These are phyloP conservation scores for Arthrobotrys pseudoclavata DNA, from an alignment of 2,329 filamentous ascomycete genomes.

Conservation along the genomic window DNA sequence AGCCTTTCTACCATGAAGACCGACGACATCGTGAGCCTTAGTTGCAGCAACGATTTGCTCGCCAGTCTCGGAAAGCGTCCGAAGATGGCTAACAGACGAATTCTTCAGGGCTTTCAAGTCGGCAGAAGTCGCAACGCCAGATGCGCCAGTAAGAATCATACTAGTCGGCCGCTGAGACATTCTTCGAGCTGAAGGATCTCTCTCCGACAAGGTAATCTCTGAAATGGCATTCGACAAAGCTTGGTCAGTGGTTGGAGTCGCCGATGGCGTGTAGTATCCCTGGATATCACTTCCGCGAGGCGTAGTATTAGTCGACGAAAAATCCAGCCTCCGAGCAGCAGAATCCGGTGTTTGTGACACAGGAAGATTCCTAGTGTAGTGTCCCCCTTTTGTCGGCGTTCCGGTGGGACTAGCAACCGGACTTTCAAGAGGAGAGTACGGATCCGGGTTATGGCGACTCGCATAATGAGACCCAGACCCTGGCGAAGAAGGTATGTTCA, in stretches of 20 bases:
- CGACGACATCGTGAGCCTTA: conserved; percentile 85
- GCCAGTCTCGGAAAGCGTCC: conserved; percentile 82
- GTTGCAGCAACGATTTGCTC: conserved; percentile 83
- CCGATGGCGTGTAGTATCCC: conserved; percentile 46
- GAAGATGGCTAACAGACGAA: conserved; percentile 89
- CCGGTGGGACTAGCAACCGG: conserved; percentile 50
- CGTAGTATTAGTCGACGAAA: conserved; percentile 49
- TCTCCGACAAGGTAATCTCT: conserved; percentile 40
- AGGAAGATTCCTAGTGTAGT: conserved; percentile 33
- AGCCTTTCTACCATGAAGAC: conserved; percentile 83
- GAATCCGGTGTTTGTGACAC: conserved; percentile 49
- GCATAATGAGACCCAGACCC: conserved; percentile 43
- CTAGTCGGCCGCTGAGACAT: conserved; percentile 53
- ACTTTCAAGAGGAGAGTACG: conserved; percentile 55
- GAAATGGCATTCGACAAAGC: conserved; percentile 47
- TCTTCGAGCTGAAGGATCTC: conserved; percentile 35
- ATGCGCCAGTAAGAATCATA: conserved; percentile 47
- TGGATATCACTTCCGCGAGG: conserved; percentile 36
- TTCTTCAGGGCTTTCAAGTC: conserved; percentile 73
- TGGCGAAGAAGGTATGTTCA: conserved; percentile 26
- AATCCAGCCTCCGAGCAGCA: conserved; percentile 38
- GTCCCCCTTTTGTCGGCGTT: conserved; percentile 46
- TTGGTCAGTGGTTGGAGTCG: conserved; percentile 42
- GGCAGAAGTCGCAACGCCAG: conserved; percentile 48
- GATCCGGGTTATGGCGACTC: conserved; percentile 36